Base-by-base conservation (phyloP, 192 early-diverging fungal species). In the Entomortierella parvispora region DNA sequence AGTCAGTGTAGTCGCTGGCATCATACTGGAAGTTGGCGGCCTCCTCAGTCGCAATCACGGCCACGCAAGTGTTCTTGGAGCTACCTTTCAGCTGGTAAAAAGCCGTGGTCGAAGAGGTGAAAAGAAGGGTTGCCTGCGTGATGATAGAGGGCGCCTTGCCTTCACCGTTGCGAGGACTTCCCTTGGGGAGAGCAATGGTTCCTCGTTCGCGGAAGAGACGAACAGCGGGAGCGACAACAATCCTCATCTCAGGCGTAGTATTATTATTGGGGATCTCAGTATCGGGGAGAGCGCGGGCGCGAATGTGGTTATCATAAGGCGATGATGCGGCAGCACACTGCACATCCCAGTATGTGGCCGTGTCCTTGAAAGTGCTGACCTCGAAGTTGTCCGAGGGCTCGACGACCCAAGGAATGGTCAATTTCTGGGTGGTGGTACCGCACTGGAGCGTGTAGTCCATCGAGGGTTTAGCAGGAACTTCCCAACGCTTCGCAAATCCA, bases 371-470 rank as follows among this genome's bases (percentile, higher is more conserved):
- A 0, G 59, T 62, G 18, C 66, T 34, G 62, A 66, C 54, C 40
- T 59, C 49, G 43, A 75, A 68, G 28, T 48, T 8, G 20, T 70
- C 59, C 22, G 67, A 48, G 47, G 69, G 62, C 22, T 37, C 42
- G n/a, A 66, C 80, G 28, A 62, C 65, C 80, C 80, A 81, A 20
- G 71, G 66, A 17, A 81, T 58, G 7, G 66, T 75, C 25, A 75
- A 32, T 37, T 65, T 69, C 9, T 69, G 58, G 26, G 56, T 17
- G 2, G 23, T 9, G 2, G 43, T 47, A 10, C 34, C 66, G 25
- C 80, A 81, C 33, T 75, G 62, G 47, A 75, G 45, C 23, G 71
- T 69, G 28, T 81, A 81, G 1, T 72, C 64, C 52, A 69, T 69
- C 17, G 65, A 53, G 45, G 62, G 33, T 59, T 70, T 81, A 6